Conservation (phyloP, 371 early-diverging fungal species). For the Apophysomyces trapeziformis region DNA sequence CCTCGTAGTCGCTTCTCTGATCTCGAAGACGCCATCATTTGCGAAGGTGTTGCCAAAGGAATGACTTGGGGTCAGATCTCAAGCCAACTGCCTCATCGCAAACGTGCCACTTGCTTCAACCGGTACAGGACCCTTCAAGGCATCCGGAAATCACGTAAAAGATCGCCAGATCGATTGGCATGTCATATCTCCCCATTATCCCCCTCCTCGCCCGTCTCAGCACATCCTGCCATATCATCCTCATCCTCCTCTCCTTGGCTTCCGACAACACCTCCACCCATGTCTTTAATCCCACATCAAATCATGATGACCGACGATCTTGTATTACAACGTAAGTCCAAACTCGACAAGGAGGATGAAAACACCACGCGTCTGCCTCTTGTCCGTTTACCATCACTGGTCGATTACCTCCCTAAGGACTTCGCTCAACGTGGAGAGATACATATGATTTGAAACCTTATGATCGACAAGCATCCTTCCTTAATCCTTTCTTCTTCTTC, state of each 20-base stretch:
- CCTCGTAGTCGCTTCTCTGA: conserved; percentile 53
- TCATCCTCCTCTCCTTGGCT: conserved; percentile 20
- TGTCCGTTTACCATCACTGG: conserved; percentile 13
- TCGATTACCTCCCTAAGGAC: conserved; percentile 1
- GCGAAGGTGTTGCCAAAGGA: conserved; percentile 48
- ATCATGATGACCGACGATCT: conserved; percentile 1
- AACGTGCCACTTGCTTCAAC: conserved; percentile 56
- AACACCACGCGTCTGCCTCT: not conserved
- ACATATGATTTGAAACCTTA: not conserved
- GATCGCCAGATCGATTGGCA: conserved; percentile 3
- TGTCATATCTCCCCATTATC: conserved; percentile 5
- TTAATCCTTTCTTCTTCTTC: conserved; percentile 8
- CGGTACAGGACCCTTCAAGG: conserved; percentile 52
- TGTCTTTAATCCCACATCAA: not conserved
- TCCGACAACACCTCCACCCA: conserved; percentile 16
- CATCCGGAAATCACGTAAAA: conserved; percentile 50
- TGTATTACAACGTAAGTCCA: not conserved
- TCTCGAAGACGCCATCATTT: conserved; percentile 48
- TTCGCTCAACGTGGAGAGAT: conserved; percentile 6
- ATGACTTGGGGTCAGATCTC: conserved; percentile 56
- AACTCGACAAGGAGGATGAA: not conserved
- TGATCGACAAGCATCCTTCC: not conserved
- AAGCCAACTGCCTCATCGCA: conserved; percentile 43
- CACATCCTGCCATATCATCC: conserved; percentile 19
- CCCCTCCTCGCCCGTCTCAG: conserved; percentile 19